Evolutionary conservation across 78 protist species (phyloP).

Genomic region (Trichosphaerium sp.): DNA sequence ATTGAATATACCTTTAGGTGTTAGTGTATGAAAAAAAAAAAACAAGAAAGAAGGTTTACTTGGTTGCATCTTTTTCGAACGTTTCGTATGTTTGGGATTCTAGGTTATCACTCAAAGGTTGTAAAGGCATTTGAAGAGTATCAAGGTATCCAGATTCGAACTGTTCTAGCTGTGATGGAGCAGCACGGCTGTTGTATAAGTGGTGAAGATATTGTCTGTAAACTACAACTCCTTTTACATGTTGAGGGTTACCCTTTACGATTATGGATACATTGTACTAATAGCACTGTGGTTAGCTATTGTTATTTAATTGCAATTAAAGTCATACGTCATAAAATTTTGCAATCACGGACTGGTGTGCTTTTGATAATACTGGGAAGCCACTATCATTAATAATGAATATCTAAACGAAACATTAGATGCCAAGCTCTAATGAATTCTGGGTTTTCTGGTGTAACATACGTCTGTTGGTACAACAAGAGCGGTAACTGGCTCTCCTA

Average conservation of each 20-base stretch:
- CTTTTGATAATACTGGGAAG: conserved; percentile 55
- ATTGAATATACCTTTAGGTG: neutral
- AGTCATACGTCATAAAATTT: conserved; percentile 5
- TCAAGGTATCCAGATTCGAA: conserved; percentile 31
- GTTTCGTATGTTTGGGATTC: conserved; percentile 87
- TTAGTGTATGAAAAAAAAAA: too few relatives aligned
- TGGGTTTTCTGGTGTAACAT: too few relatives aligned
- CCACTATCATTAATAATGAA: conserved; percentile 58
- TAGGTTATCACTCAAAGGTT: conserved; percentile 87
- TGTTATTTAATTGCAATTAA: neutral
- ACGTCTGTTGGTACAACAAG: conserved; percentile 61
- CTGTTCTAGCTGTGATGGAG: neutral
- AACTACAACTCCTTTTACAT: neutral
- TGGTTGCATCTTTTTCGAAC: conserved; percentile 90
- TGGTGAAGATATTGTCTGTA: conserved; percentile 6
- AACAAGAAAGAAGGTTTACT: conserved; percentile 61
- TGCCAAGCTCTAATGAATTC: too few relatives aligned
- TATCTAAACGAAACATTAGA: too few relatives aligned
- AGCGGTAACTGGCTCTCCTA: conserved; percentile 61
- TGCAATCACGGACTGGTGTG: conserved; percentile 50
- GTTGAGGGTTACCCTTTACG: neutral
- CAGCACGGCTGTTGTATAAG: conserved; percentile 16
- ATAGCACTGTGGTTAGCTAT: neutral
- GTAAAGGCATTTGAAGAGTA: conserved; percentile 26
- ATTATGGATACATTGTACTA: neutral